Evolutionary conservation across 2,329 filamentous ascomycete genomes (phyloP).

Genomic region (Calonectria henricotiae): DNA sequence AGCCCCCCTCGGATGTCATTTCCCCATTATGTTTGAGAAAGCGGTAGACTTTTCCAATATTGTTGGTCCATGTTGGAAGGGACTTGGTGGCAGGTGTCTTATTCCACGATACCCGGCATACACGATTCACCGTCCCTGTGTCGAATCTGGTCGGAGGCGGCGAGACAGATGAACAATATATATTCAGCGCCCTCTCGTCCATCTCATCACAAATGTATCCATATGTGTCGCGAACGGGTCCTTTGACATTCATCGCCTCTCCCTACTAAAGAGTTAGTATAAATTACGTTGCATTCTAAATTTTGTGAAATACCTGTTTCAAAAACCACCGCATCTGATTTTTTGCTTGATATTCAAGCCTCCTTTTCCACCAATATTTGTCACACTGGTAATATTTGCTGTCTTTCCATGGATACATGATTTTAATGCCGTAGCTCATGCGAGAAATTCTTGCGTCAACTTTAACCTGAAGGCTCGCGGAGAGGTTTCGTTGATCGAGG

Average conservation of each 20-base stretch:
- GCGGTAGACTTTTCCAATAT: constrained; percentile 23
- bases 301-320: constrained; percentile 30
- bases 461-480: neutral
- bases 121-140: neutral
- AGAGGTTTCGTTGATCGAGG: constrained; percentile 24
- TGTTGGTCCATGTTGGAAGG: constrained; percentile 40
- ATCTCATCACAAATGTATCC: accelerated
- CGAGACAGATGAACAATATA: neutral
- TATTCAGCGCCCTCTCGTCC: accelerated
- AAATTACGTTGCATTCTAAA: accelerated
- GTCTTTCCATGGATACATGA: accelerated
- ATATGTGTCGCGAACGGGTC: neutral
- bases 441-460: constrained; percentile 52
- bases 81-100: constrained; percentile 22
- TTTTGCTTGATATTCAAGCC: neutral
- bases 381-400: constrained; percentile 31
- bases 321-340: constrained; percentile 56
- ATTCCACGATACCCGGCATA: constrained; percentile 48
- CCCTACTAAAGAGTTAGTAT: constrained; percentile 30
- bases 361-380: constrained; percentile 30
- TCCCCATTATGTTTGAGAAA: constrained; percentile 29
- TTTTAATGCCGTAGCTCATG: constrained; percentile 50
- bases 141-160: accelerated
- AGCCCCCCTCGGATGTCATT: constrained; percentile 46
- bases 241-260: constrained; percentile 23